Base-by-base conservation (phyloP, 129 eudicot genomes). In the Kitagawia praeruptora region DNA sequence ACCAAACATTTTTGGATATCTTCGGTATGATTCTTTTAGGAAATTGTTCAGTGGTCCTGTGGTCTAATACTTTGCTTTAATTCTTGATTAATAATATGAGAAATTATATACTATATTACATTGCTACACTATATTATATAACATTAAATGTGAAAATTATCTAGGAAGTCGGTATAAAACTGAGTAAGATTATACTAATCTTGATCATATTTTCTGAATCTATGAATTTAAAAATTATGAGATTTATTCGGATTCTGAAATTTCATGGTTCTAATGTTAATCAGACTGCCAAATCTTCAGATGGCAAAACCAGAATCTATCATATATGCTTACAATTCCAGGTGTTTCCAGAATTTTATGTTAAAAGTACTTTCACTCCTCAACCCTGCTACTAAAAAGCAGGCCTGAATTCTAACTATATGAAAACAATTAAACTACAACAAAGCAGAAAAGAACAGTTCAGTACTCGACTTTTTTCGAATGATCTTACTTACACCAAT, bases 401-500 rank as follows among this genome's bases (percentile, higher is more conserved):
- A 54, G 64, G n/a, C 64, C 28, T 54, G 27, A 6, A 21, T 54
- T 54, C 11, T 23, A 27, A 23, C 64, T 21, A 7, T 8, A 54
- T 23, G 63, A 54, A 31, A 27, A 66, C 72, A 28, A 66, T 4
- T 66, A 10, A 27, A 66, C 40, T 25, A 28, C 6, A 66, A 18
- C 40, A 66, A 8, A 27, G 70, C 28, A 61, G 8, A n/a, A 61
- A 61, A 61, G 21, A 66, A 11, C 40, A 66, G 40, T 6, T 31
- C 72, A 28, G 37, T 28, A 31, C 42, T 69, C n/a, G 14, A 4
- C 6, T 37, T 7, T 47, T 51, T 21, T 47, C 8, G 10, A 16
- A 45, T 73, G 64, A 74, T 74, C 79, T 81, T 81, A 81, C 83
- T 81, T 81, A 81, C 83, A 56, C 79, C 75, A 81, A 74, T n/a